Base-by-base conservation (phyloP, 352 stramenopile species). In the Detonula confervacea region DNA sequence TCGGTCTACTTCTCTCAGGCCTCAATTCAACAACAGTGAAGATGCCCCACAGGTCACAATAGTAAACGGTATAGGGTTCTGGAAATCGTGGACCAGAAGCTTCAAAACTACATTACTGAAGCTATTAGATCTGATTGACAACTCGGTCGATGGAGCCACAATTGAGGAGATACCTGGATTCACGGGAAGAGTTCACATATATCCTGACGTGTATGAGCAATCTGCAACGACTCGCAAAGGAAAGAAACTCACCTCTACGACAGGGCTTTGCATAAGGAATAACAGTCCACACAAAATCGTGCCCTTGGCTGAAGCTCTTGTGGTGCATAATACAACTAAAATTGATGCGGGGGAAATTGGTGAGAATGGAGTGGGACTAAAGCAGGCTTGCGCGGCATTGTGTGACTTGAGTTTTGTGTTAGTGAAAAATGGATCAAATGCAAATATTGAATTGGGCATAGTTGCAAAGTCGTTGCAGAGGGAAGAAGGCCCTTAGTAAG, bases 301-400 rank as follows among this genome's bases (percentile, higher is more conserved):
- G 1, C 46, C 46, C 4, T 54, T 54, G n/a, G 2, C 46, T 11
- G 46, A 54, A 14, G 46, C 46, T 18, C 46, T 54, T 25, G n/a
- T 27, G 14, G 46, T 54, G 3, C 46, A 54, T 54, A 2, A 54
- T 8, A 54, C 46, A 29, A 54, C 46, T 11, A 54, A 54, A 11
- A 18, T 27, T 16, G 46, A 27, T 54, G 46, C 46, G 46, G 46
- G 46, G 46, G 46, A 54, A 29, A 85, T 87, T 63, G 80, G 80
- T 8, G 80, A 87, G 64, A 87, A 87, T 65, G 80, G 80, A 27
- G 67, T 87, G 47, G 80, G 80, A 22, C 39, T 81, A 30, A 87
- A 87, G 37, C 80, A 87, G 33, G 80, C 64, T 35, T 87, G 80
- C 71, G 80, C 80, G 7, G 64, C 62, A 16, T 49, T 87, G n/a